Evolutionary conservation across 2,329 filamentous ascomycete species (phyloP), one percentile per base, ranked within the genome.

Genomic region (Colletotrichum euphorbiae): DNA sequence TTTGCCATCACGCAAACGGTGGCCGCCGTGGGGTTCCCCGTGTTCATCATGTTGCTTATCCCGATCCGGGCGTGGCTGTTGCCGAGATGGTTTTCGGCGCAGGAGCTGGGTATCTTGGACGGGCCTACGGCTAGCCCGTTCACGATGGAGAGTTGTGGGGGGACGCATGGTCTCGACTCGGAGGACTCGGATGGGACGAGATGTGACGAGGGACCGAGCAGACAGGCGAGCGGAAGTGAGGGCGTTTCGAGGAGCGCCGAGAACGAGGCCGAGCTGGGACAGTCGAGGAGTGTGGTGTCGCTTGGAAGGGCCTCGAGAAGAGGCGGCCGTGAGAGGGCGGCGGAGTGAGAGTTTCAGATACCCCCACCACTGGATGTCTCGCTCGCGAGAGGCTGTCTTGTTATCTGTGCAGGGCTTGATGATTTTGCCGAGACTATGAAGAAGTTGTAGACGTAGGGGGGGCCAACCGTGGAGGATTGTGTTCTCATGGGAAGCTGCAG

Each of bases 1-100:
- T 94, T 95, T 76, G 92, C 92, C 67, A 92, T 94, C 73, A 94
- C 92, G 0, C 90, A 95, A 80, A 94, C 92, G 0, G 90, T 94
- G 56, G 92, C 92, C 3, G 92, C 92, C 2, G 92, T 95, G 11
- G 92, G 92, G 0, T 95, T 94, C 72, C 92, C 92, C 8, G 84
- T 93, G 40, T 86, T 93, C 71, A 93, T 94, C 74, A 79, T 93
- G 54, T 78, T 88, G 15, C 81, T 93, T 5, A 89, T 93, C 24
- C 91, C 91, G 0, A 78, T 90, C 2, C 85, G 91, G 8, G 87
- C 89, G 2, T 80, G 88, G 67, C 69, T 93, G 6, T 81, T 94
- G 71, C 91, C 91, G 1, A 80, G 80, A 38, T 83, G 87, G 75
- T 90, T 93, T 72, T 83, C 81, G 0, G 74, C 79, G 0, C 83